phyloP scores from a whole-genome alignment of 1,284 basidiomycete species.

The Pseudozyma thailandica region DNA sequence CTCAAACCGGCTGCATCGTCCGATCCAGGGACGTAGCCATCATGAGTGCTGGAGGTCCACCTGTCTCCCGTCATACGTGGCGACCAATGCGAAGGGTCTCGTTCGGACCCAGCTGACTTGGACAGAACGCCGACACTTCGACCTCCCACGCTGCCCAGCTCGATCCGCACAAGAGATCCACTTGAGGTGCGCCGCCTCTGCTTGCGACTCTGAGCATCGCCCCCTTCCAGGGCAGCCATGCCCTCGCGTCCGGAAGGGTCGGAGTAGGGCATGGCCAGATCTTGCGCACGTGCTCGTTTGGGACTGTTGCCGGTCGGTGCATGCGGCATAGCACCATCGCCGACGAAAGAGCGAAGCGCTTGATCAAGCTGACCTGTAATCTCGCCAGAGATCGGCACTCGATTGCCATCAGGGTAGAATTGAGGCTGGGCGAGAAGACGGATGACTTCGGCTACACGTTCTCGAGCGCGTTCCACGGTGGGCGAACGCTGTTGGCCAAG shows the following conservation, averaged over 20 bases:
- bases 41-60: conserved; percentile 2
- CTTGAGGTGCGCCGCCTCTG: conserved; percentile 20
- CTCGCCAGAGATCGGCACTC: conserved; percentile 16
- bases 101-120: conserved; percentile 12
- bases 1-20: conserved; percentile 9
- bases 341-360: conserved; percentile 29
- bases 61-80: conserved; percentile 6
- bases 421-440: conserved; percentile 27
- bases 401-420: conserved; percentile 39
- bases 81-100: conserved; percentile 13
- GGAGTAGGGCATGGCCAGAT: not conserved
- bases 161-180: conserved; percentile 11
- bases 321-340: conserved; percentile 19
- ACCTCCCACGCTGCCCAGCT: conserved; percentile 10
- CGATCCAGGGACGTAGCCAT: conserved; percentile 10
- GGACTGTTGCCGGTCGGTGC: conserved; percentile 3
- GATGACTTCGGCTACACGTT: conserved; percentile 16
- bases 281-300: conserved; percentile 17
- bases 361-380: conserved; percentile 27
- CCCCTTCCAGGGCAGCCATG: not conserved
- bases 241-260: not conserved
- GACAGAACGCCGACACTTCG: not conserved
- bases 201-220: conserved; percentile 1
- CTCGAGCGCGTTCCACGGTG: conserved; percentile 7
- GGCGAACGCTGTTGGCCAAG: not conserved